phyloP scores from a whole-genome alignment of 768 basidiomycete genomes.

The Russula vinacea region DNA sequence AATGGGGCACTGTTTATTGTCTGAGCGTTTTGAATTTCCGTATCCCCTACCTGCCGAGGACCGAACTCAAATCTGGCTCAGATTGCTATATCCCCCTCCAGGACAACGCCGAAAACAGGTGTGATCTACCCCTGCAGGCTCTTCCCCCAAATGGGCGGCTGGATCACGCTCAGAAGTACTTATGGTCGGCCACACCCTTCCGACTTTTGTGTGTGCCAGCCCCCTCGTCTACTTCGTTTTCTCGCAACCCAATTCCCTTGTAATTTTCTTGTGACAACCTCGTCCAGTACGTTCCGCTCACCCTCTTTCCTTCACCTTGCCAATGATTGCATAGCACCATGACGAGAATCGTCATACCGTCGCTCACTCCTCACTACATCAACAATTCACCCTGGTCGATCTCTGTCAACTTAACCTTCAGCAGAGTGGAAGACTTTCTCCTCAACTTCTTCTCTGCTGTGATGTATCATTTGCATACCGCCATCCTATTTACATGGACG shows the following conservation, averaged over 20 bases:
- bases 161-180: constrained; percentile 22
- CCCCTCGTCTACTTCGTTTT: constrained; percentile 18
- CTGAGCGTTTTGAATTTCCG: constrained; percentile 18
- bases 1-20: constrained; percentile 26
- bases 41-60: constrained; percentile 19
- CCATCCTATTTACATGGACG: constrained; percentile 35
- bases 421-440: constrained; percentile 13
- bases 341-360: constrained; percentile 27
- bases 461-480: constrained; percentile 29
- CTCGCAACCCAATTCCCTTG: constrained; percentile 3
- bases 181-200: constrained; percentile 23
- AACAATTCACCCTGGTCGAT: constrained; percentile 25
- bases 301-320: constrained; percentile 2
- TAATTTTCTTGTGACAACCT: constrained; percentile 1
- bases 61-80: constrained; percentile 22
- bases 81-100: constrained; percentile 2
- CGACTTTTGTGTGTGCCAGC: constrained; percentile 14
- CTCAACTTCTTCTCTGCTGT: constrained; percentile 16
- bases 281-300: constrained; percentile 10
- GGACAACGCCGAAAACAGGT: constrained; percentile 23
- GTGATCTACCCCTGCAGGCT: constrained; percentile 22
- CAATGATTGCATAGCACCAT: constrained; percentile 10
- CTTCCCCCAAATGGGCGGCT: constrained; percentile 27
- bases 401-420: constrained; percentile 24
- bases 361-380: constrained; percentile 25